phyloP scores from a whole-genome alignment of 257 asterid species.

The Nicotiana benthamiana region DNA sequence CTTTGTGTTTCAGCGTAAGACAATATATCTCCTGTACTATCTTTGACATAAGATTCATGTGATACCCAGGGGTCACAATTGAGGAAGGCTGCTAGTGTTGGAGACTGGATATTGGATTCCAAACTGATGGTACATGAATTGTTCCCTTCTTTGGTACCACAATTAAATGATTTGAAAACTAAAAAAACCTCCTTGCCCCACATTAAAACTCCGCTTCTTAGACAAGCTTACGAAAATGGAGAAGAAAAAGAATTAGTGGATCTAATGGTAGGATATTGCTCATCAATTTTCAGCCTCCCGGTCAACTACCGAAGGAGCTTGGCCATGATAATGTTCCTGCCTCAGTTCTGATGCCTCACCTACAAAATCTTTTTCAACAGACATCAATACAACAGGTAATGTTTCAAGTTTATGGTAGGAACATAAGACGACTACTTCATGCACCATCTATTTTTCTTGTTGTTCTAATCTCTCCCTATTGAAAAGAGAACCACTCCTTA shows the following conservation, averaged over 20 bases:
- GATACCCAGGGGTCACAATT: constrained; percentile 70
- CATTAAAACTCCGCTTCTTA: background rate
- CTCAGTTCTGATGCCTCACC: constrained; percentile 89
- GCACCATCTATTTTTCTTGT: background rate
- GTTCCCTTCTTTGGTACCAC: constrained; percentile 4
- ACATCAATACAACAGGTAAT: constrained; percentile 84
- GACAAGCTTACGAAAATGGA: background rate
- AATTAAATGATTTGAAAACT: background rate
- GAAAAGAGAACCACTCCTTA: background rate
- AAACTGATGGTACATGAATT: constrained; percentile 59
- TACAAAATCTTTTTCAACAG: constrained; percentile 92
- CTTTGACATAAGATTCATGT: constrained; percentile 20
- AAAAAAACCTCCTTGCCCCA: background rate
- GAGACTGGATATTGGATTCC: constrained; percentile 78
- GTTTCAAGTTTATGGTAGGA: background rate
- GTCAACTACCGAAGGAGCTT: constrained; percentile 50
- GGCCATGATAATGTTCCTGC: constrained; percentile 55
- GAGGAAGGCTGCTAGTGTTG: constrained; percentile 93
- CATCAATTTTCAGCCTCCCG: constrained; percentile 55
- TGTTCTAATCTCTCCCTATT: background rate
- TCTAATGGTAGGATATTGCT: constrained; percentile 6
- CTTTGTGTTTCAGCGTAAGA: constrained; percentile 15
- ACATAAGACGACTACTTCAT: background rate
- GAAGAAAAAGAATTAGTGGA: background rate
- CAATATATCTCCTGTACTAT: constrained; percentile 15